These are phyloP conservation scores for Corylus heterophylla DNA, from an alignment of 306 rosid genomes.

Conservation along the genomic window DNA sequence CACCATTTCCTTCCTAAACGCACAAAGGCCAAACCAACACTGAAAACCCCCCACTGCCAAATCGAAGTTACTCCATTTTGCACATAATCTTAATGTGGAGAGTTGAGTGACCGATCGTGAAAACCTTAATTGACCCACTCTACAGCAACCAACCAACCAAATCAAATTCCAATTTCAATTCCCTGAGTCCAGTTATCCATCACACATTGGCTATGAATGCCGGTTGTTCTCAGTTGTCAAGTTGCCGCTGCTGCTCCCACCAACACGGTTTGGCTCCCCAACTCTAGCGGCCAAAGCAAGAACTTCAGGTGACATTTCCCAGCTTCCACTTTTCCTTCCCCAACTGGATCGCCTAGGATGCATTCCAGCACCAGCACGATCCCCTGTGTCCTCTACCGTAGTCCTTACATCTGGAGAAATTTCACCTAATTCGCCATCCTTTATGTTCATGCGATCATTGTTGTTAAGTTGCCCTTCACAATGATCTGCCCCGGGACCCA, in stretches of 20 bases:
- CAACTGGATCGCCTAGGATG: constrained; percentile 95
- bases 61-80: constrained; percentile 38
- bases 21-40: constrained; percentile 49
- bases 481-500: constrained; percentile 61
- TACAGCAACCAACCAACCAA: constrained; percentile 32
- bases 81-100: constrained; percentile 47
- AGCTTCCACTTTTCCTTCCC: constrained; percentile 99
- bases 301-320: constrained; percentile 99
- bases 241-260: constrained; percentile 63
- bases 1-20: constrained; percentile 52
- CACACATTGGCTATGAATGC: constrained; percentile 26
- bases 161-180: constrained; percentile 27
- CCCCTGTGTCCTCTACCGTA: constrained; percentile 61
- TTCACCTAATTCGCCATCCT: constrained; percentile 76
- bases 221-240: constrained; percentile 42
- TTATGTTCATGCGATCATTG: constrained; percentile 62
- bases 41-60: constrained; percentile 46
- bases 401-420: constrained; percentile 76
- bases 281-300: constrained; percentile 88
- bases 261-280: constrained; percentile 65
- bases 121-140: constrained; percentile 25
- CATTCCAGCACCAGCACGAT: constrained; percentile 61
- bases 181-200: constrained; percentile 11
- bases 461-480: constrained; percentile 58
- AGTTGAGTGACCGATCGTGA: constrained; percentile 32